A percentile compares a stretch with the other conserved stretches of the same genome.
Evolutionary conservation across 2,329 filamentous ascomycete genomes (phyloP).

Genomic region (Tolypocladium guangdongense): DNA sequence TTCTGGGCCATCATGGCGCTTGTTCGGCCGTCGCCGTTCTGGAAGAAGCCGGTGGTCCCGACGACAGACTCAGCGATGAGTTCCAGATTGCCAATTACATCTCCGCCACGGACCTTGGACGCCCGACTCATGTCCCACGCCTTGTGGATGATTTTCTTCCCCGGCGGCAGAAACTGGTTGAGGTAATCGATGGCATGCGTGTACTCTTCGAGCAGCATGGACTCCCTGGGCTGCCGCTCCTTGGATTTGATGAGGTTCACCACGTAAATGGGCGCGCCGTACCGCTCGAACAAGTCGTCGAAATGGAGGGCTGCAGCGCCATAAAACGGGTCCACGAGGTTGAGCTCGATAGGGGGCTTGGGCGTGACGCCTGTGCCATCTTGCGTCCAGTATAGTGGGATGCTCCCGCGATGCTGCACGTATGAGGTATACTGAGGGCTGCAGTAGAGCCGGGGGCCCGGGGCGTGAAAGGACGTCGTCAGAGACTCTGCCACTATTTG

Average conservation of each 20-base stretch:
- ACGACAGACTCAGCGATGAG: constrained; percentile 82
- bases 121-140: constrained; percentile 98
- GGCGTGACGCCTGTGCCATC: constrained; percentile 91
- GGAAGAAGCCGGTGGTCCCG: constrained; percentile 82
- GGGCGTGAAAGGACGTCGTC: constrained; percentile 91
- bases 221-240: constrained; percentile 82
- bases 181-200: constrained; percentile 81
- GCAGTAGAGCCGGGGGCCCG: constrained; percentile 73
- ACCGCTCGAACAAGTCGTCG: constrained; percentile 85
- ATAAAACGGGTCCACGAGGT: constrained; percentile 93
- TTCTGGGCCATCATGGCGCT: constrained; percentile 65
- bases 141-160: constrained; percentile 83
- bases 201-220: constrained; percentile 80
- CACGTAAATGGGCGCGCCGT: constrained; percentile 84
- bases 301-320: constrained; percentile 89
- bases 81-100: constrained; percentile 89
- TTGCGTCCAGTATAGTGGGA: constrained; percentile 94
- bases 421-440: constrained; percentile 93
- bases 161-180: constrained; percentile 80
- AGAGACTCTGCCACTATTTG: constrained; percentile 93
- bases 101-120: constrained; percentile 80
- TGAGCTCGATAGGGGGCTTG: constrained; percentile 91
- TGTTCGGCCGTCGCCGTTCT: constrained; percentile 68
- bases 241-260: constrained; percentile 84
- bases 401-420: constrained; percentile 92